phyloP scores from a whole-genome alignment of 805 yeast species.

The Wickerhamomyces strasburgensis region DNA sequence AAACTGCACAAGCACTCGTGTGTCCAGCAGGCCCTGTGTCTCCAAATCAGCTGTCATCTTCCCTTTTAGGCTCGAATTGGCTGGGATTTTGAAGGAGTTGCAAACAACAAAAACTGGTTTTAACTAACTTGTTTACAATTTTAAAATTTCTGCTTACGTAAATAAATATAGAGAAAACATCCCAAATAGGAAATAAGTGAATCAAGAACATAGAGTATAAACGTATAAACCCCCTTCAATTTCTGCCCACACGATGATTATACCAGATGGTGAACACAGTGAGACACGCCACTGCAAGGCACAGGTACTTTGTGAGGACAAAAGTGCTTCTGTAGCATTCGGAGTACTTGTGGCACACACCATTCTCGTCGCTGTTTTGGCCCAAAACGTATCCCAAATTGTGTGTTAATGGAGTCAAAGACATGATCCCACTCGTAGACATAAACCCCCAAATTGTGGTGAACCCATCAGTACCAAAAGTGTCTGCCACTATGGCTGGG shows the following conservation, averaged over 20 bases:
- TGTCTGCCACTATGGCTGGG: conserved; percentile 72
- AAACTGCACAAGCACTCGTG: conserved; percentile 27
- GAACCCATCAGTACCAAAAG: conserved; percentile 61
- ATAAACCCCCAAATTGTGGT: conserved; percentile 74
- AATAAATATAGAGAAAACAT: no score
- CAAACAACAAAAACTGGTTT: no score
- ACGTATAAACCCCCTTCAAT: neutral
- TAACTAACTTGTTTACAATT: no score
- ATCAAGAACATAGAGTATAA: neutral
- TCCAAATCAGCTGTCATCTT: neutral
- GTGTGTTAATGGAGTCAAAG: conserved; percentile 49
- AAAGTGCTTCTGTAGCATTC: conserved; percentile 45
- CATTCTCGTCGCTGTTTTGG: conserved; percentile 34
- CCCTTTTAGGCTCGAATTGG: neutral
- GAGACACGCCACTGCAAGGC: conserved; percentile 6
- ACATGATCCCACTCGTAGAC: conserved; percentile 63
- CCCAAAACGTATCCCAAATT: conserved; percentile 54
- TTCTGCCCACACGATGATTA: conserved; percentile 9
- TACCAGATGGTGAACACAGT: conserved; percentile 15
- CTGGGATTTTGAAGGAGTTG: no score
- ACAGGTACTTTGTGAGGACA: conserved; percentile 21
- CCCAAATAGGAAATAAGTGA: conserved; percentile 3
- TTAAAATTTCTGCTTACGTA: no score
- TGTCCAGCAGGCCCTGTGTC: conserved; percentile 10
- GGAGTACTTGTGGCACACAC: conserved; percentile 40